These are phyloP conservation scores for Cryptococcus neoformans DNA, from an alignment of 1,284 basidiomycete genomes.

Conservation along the genomic window DNA sequence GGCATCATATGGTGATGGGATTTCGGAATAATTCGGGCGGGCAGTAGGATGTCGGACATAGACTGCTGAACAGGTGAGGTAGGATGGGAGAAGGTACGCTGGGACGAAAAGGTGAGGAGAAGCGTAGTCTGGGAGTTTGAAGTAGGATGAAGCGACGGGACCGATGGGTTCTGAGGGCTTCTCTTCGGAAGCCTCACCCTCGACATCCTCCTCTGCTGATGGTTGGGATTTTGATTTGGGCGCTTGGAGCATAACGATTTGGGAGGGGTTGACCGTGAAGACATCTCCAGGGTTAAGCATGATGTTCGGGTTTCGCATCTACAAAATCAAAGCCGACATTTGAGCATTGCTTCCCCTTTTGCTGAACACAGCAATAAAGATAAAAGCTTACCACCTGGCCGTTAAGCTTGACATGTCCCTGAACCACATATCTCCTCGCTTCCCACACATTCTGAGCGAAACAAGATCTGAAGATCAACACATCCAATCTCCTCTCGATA, in stretches of 20 bases:
- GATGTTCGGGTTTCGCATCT: constrained; percentile 85
- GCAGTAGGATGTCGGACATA: constrained; percentile 97
- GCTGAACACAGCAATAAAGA: not conserved
- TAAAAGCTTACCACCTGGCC: constrained; percentile 70
- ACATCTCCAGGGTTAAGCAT: constrained; percentile 92
- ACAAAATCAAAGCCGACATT: not conserved
- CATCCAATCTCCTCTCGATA: constrained; percentile 91
- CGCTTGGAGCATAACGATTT: constrained; percentile 67
- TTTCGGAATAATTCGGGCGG: constrained; percentile 84
- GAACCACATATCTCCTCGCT: constrained; percentile 78
- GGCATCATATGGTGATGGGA: constrained; percentile 89
- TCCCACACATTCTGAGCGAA: constrained; percentile 89
- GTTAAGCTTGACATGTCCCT: constrained; percentile 85
- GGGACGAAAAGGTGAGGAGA: constrained; percentile 94
- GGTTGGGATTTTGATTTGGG: constrained; percentile 1
- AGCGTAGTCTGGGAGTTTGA: constrained; percentile 82
- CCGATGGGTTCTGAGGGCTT: constrained; percentile 31
- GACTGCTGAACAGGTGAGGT: constrained; percentile 84
- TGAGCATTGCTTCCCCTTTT: not conserved
- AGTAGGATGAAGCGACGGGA: constrained; percentile 49
- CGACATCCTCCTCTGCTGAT: constrained; percentile 11
- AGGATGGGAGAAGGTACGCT: constrained; percentile 89
- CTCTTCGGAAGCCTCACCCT: constrained; percentile 9
- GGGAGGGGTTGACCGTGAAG: constrained; percentile 78
- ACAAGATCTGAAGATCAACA: constrained; percentile 86